A percentile compares a stretch with the other conserved stretches of the same genome.
Conservation (phyloP, 768 basidiomycete species). For the Suillus fuscotomentosus region DNA sequence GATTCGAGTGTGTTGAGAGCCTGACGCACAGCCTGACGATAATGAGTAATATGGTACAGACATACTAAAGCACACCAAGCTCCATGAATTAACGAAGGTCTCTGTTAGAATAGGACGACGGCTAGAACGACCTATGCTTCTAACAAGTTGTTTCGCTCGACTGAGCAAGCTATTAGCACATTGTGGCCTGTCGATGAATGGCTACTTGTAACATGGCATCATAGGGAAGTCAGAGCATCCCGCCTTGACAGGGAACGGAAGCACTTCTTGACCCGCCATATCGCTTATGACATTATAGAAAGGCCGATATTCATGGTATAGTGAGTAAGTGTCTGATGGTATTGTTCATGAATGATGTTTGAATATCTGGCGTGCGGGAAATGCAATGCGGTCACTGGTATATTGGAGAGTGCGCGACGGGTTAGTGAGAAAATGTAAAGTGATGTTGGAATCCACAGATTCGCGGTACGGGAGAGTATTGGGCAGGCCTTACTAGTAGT, state of each 20-base stretch:
- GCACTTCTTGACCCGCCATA: too few relatives aligned
- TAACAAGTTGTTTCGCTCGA: neutral
- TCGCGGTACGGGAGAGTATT: constrained; percentile 59
- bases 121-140: neutral
- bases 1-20: too few relatives aligned
- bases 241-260: too few relatives aligned
- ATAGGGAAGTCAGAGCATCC: too few relatives aligned
- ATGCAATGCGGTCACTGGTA: neutral
- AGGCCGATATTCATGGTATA: too few relatives aligned
- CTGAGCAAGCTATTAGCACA: neutral
- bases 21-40: too few relatives aligned
- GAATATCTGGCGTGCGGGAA: constrained; percentile 47
- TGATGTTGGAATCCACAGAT: constrained; percentile 47
- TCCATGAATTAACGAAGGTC: neutral
- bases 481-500: constrained; percentile 55
- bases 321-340: constrained; percentile 35
- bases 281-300: too few relatives aligned
- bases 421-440: neutral
- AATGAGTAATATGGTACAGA: neutral
- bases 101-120: neutral
- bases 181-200: too few relatives aligned
- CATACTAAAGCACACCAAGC: neutral
- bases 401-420: neutral
- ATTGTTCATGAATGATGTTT: constrained; percentile 25
- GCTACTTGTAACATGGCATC: too few relatives aligned